Conservation (phyloP, 2,329 filamentous ascomycete species). For the Raffaelea arxii region DNA sequence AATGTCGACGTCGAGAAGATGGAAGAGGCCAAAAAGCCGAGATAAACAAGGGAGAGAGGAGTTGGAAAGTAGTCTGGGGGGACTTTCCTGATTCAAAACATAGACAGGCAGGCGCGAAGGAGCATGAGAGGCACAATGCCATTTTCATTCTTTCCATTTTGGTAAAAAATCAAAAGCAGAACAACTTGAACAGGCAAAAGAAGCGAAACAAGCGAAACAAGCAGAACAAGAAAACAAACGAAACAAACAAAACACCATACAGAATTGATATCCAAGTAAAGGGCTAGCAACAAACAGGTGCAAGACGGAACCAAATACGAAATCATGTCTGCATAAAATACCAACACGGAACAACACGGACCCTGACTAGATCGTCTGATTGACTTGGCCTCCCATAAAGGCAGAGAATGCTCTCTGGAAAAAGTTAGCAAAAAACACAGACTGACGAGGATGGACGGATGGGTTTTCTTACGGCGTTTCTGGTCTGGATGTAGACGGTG, state of each 20-base stretch:
- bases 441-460: not conserved
- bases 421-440: not conserved
- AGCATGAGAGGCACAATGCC: not conserved
- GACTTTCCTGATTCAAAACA: too few species aligned
- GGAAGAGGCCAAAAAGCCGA: too few species aligned
- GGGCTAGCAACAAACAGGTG: not conserved
- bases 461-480: constrained; percentile 56
- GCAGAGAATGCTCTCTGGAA: constrained; percentile 40
- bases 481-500: constrained; percentile 84
- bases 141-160: not conserved
- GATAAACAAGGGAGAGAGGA: too few species aligned
- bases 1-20: too few species aligned
- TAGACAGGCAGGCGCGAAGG: not conserved
- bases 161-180: not conserved
- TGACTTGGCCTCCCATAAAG: constrained; percentile 39
- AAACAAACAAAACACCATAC: not conserved
- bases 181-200: too few species aligned
- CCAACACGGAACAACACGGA: too few species aligned
- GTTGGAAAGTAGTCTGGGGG: too few species aligned
- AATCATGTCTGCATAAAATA: too few species aligned
- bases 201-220: not conserved
- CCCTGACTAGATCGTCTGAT: constrained; percentile 18
- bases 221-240: not conserved
- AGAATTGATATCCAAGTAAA: not conserved
- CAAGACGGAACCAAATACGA: too few species aligned